Conservation (phyloP, 2,329 filamentous ascomycete genomes). For the Talaromyces sp. region DNA sequence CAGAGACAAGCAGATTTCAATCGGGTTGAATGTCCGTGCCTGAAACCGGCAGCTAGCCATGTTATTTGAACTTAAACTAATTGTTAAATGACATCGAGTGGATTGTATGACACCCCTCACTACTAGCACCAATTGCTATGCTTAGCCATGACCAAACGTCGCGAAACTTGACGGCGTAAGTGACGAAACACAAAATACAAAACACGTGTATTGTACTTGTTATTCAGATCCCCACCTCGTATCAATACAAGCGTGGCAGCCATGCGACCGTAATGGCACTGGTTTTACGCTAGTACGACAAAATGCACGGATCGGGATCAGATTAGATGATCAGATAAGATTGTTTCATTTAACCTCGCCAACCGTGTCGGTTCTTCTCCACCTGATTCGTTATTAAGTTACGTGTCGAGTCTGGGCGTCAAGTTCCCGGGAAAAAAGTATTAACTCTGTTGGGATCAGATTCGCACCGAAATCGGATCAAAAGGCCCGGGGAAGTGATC, state of each 20-base stretch:
- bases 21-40: not conserved
- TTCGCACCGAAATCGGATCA: not conserved
- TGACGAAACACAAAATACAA: not conserved
- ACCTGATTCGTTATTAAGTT: not conserved
- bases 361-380: not conserved
- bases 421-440: not conserved
- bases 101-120: no score
- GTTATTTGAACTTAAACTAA: no score
- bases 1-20: not conserved
- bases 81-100: no score
- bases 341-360: not conserved
- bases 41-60: no score
- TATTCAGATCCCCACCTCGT: not conserved
- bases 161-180: not conserved
- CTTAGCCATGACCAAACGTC: not conserved
- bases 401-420: not conserved
- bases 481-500: not conserved
- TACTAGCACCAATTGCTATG: no score
- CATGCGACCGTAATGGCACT: not conserved
- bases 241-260: not conserved
- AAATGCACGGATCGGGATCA: not conserved
- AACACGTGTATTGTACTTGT: not conserved
- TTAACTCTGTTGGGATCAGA: not conserved
- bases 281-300: not conserved
- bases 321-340: slow-evolving; percentile 16